These are phyloP conservation scores for Pseudopithomyces chartarum DNA, from an alignment of 2,329 filamentous ascomycete genomes.

Conservation along the genomic window DNA sequence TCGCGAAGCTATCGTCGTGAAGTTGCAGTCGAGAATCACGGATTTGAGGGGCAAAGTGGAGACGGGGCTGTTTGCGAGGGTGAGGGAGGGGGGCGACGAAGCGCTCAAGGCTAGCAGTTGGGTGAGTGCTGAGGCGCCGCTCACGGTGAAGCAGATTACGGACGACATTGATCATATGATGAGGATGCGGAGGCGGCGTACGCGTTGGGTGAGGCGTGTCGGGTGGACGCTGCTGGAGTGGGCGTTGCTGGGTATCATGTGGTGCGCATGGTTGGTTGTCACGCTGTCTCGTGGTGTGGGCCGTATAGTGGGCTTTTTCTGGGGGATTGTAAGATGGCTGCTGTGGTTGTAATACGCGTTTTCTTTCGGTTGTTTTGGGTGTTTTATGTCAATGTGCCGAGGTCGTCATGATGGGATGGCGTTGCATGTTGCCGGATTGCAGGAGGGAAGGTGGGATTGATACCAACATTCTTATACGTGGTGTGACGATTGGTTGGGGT, in stretches of 20 bases:
- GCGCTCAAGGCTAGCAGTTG: constrained; percentile 80
- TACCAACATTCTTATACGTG: too few species aligned
- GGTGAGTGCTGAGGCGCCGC: constrained; percentile 74
- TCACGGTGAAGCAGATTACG: constrained; percentile 79
- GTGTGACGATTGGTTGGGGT: too few species aligned
- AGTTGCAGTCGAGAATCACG: constrained; percentile 51
- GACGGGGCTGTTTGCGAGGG: constrained; percentile 60
- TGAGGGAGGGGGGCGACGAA: constrained; percentile 73
- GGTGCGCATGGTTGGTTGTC: constrained; percentile 91
- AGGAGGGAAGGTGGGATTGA: too few species aligned
- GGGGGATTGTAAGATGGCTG: constrained; percentile 74
- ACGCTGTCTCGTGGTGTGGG: constrained; percentile 72
- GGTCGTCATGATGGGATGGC: too few species aligned
- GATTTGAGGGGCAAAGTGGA: constrained; percentile 53
- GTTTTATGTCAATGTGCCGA: too few species aligned
- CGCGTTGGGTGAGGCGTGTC: constrained; percentile 75
- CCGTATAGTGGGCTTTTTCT: constrained; percentile 64
- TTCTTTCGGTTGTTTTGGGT: too few species aligned
- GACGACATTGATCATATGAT: constrained; percentile 74
- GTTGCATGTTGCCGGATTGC: too few species aligned
- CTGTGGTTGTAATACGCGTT: constrained; percentile 63
- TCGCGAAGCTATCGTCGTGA: constrained; percentile 50
- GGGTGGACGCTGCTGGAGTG: constrained; percentile 88
- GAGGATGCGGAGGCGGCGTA: constrained; percentile 72
- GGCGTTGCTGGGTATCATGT: constrained; percentile 86